These are phyloP conservation scores for Eucalyptus cloeziana DNA, from an alignment of 345 rosid species.

Conservation along the genomic window DNA sequence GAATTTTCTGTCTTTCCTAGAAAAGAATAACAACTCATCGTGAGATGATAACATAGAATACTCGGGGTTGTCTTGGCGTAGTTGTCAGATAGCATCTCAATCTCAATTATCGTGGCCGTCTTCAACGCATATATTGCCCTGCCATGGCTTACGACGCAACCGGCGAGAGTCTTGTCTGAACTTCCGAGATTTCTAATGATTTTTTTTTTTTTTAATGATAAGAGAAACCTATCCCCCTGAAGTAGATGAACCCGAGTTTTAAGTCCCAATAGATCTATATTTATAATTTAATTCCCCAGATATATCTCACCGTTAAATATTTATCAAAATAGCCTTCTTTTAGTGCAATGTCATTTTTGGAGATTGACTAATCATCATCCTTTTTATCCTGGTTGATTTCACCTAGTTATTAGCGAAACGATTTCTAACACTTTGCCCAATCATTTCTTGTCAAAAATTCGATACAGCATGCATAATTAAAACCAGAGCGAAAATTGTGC, in stretches of 20 bases:
- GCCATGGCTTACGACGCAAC: background rate
- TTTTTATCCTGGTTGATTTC: background rate
- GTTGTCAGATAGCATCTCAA: background rate
- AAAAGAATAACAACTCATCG: background rate
- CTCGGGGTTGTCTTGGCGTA: background rate
- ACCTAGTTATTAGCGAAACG: background rate
- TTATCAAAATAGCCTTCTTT: background rate
- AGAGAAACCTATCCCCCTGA: background rate
- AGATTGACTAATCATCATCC: background rate
- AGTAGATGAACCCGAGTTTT: background rate
- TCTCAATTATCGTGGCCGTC: background rate
- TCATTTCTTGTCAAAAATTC: background rate
- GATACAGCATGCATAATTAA: background rate
- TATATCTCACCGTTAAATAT: background rate
- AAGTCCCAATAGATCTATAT: background rate
- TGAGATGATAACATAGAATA: background rate
- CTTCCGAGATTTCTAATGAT: background rate
- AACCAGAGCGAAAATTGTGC: background rate
- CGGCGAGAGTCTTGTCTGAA: background rate
- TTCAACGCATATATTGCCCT: background rate
- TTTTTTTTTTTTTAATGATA: background rate
- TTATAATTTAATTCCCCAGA: background rate
- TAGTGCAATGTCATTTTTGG: background rate
- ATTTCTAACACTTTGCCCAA: background rate
- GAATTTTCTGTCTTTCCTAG: background rate